Conservation (phyloP, 1,139 yeast species). For the Pichia sp. region DNA sequence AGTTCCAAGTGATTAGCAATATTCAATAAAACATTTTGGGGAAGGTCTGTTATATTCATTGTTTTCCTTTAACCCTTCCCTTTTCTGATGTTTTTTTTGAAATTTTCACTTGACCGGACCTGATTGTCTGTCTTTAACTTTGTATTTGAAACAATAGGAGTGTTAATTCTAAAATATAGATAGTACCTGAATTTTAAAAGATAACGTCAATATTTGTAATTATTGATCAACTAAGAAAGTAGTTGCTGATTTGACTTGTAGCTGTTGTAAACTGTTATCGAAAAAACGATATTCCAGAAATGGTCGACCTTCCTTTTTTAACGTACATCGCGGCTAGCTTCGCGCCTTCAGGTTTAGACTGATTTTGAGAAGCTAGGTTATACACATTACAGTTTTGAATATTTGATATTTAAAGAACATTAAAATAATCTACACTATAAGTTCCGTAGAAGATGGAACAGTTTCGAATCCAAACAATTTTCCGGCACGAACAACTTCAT, state of each 20-base stretch:
- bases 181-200: too few relatives aligned
- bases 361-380: too few relatives aligned
- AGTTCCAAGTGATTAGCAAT: slow-evolving; percentile 18
- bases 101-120: too few relatives aligned
- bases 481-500: slow-evolving; percentile 21
- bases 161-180: too few relatives aligned
- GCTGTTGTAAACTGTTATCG: background rate
- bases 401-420: background rate
- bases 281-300: background rate
- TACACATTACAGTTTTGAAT: background rate
- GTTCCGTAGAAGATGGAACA: slow-evolving; percentile 24
- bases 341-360: too few relatives aligned
- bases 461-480: slow-evolving; percentile 25
- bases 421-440: slow-evolving; percentile 10
- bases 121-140: too few relatives aligned
- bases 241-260: background rate
- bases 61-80: background rate
- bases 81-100: too few relatives aligned
- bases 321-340: background rate
- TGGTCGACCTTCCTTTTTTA: background rate
- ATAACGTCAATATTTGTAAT: too few relatives aligned
- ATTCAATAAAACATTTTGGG: slow-evolving; percentile 23
- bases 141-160: too few relatives aligned
- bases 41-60: slow-evolving; percentile 21
- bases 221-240: too few relatives aligned